Conservation (phyloP, 257 asterid genomes). For the Solanum peruvianum region DNA sequence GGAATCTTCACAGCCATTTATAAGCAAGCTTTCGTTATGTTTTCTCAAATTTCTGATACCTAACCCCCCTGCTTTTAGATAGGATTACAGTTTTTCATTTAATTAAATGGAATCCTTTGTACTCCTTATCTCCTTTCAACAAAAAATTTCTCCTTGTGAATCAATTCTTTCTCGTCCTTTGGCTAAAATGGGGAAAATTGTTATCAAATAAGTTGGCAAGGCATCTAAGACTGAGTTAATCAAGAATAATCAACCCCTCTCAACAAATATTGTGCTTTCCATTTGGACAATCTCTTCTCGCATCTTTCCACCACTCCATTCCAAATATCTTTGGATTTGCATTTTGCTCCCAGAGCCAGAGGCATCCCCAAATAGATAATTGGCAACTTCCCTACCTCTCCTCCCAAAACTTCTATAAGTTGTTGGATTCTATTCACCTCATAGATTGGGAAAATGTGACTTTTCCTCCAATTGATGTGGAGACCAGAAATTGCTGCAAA, state of each 20-base stretch:
- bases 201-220: neutral
- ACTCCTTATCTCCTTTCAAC: neutral
- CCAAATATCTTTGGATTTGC: neutral
- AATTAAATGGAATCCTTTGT: neutral
- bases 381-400: neutral
- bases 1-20: no score
- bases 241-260: neutral
- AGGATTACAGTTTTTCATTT: neutral
- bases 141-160: neutral
- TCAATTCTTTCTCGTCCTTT: neutral
- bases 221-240: neutral
- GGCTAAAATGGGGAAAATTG: neutral
- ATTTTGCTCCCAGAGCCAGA: neutral
- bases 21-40: no score
- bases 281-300: neutral
- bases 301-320: neutral
- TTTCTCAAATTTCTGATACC: no score
- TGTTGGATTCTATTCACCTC: neutral
- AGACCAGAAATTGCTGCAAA: neutral
- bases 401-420: neutral
- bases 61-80: neutral
- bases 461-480: neutral
- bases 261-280: neutral
- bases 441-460: neutral
- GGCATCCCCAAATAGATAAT: neutral